These are phyloP conservation scores for Fagopyrum homotropicum DNA, from an alignment of 148 eudicot species.

Conservation along the genomic window DNA sequence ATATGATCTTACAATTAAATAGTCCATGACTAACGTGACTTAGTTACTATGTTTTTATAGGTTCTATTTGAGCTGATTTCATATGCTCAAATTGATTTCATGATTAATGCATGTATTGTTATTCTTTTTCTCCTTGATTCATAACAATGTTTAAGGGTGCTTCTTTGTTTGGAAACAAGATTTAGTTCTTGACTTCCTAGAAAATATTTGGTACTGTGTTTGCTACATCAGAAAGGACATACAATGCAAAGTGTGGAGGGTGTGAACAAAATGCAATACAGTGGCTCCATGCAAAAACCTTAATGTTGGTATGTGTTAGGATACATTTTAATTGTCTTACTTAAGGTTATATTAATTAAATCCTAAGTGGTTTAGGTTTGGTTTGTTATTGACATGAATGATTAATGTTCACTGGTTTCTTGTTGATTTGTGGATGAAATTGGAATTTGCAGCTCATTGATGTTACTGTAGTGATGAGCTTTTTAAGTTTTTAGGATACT, in stretches of 20 bases:
- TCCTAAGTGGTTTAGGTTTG: too few relatives aligned
- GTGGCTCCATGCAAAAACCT: slow-evolving; percentile 55
- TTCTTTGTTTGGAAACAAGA: not conserved
- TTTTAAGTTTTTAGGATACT: too few relatives aligned
- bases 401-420: too few relatives aligned
- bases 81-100: slow-evolving; percentile 58
- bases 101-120: slow-evolving; percentile 52
- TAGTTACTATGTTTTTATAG: slow-evolving; percentile 7
- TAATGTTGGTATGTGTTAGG: slow-evolving; percentile 52
- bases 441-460: too few relatives aligned
- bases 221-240: not conserved
- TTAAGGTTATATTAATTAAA: too few relatives aligned
- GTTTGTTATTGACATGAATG: too few relatives aligned
- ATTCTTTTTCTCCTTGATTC: not conserved
- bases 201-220: not conserved
- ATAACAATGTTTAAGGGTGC: not conserved
- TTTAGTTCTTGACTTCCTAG: not conserved
- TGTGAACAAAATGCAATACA: slow-evolving; percentile 17
- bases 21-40: not conserved
- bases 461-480: too few relatives aligned
- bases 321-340: not conserved
- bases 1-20: not conserved
- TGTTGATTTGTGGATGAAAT: too few relatives aligned
- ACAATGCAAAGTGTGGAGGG: slow-evolving; percentile 35
- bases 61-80: slow-evolving; percentile 52